Evolutionary conservation across 2,329 filamentous ascomycete genomes (phyloP).

Genomic region (Diaporthe sp.): DNA sequence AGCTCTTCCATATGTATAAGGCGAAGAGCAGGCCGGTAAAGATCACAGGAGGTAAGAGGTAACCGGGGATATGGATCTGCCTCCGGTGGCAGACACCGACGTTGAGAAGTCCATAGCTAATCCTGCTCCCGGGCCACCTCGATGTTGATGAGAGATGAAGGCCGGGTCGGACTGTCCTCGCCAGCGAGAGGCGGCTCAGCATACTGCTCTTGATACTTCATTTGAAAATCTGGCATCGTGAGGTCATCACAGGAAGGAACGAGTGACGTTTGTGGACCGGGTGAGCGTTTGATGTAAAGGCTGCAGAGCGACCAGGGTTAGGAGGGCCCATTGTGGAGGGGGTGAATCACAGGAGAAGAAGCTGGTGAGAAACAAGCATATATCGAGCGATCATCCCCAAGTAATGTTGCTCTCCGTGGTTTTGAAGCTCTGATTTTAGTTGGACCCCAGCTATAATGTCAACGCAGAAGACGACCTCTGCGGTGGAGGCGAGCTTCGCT

Average conservation of each 20-base stretch:
- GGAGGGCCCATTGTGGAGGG: not conserved
- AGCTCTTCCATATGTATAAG: constrained; percentile 77
- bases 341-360: not conserved
- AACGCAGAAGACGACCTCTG: not conserved
- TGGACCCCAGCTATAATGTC: not conserved
- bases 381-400: not conserved
- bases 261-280: not conserved
- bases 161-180: not conserved
- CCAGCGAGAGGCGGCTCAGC: constrained; percentile 35
- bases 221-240: not conserved
- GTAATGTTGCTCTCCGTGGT: not conserved
- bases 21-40: constrained; percentile 76
- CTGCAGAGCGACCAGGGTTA: not conserved
- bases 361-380: not conserved
- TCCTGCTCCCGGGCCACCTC: not conserved
- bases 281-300: not conserved
- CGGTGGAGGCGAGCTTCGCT: not conserved
- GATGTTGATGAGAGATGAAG: constrained; percentile 37
- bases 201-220: constrained; percentile 34
- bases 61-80: constrained; percentile 53
- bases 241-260: not conserved
- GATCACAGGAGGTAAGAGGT: constrained; percentile 75
- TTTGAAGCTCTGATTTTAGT: not conserved
- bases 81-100: constrained; percentile 43
- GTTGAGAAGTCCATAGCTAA: constrained; percentile 26